These are phyloP conservation scores for Xylariaceae sp. DNA, from an alignment of 2,329 filamentous ascomycete species.

Conservation along the genomic window DNA sequence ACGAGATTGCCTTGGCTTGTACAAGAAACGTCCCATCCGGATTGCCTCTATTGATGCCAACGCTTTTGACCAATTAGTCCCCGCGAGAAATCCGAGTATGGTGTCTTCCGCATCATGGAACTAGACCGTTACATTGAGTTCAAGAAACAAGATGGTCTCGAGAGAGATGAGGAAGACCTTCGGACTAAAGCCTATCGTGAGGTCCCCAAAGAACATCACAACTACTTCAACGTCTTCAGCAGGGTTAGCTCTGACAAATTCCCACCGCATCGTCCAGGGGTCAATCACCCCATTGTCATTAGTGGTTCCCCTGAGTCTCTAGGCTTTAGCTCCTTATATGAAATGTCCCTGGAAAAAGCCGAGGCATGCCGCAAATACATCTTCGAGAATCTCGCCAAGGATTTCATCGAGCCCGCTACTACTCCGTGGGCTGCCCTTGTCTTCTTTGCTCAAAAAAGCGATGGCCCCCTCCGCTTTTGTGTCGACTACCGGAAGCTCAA, in stretches of 20 bases:
- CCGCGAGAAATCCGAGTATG: not conserved
- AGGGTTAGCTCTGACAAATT: not conserved
- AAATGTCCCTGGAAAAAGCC: too few species aligned
- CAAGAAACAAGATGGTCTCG: not conserved
- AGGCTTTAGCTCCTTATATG: too few species aligned
- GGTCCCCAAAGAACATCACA: not conserved
- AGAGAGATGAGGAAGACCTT: not conserved
- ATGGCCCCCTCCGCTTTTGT: too few species aligned
- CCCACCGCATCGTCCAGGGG: too few species aligned
- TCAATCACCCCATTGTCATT: too few species aligned
- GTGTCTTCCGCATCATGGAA: not conserved
- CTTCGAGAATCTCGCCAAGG: too few species aligned
- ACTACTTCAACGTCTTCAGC: not conserved
- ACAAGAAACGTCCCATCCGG: not conserved
- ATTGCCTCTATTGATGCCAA: not conserved
- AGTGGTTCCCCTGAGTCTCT: too few species aligned
- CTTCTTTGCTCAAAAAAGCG: too few species aligned
- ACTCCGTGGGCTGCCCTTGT: too few species aligned
- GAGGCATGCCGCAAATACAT: too few species aligned
- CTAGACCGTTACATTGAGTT: not conserved
- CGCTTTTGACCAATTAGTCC: not conserved
- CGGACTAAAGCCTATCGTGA: not conserved
- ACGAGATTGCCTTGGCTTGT: not conserved
- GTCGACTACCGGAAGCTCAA: not conserved
- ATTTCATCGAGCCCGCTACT: too few species aligned